Evolutionary conservation across 1,139 yeast genomes (phyloP), one percentile per base, ranked within the genome.

Genomic region (Scheffersomyces illinoinensis): DNA sequence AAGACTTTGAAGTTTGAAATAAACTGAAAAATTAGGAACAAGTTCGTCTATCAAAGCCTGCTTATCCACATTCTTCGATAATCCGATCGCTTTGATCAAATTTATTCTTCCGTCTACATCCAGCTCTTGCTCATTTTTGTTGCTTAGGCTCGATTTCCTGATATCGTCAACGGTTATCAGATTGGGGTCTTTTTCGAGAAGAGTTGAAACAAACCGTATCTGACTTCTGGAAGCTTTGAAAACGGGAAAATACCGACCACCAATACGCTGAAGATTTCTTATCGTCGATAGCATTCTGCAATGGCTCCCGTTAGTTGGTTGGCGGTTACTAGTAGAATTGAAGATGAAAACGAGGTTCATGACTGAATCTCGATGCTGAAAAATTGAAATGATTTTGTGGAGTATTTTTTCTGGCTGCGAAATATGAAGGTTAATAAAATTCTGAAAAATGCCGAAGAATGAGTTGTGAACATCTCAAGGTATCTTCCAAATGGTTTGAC

Each of bases 11-110:
- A 72, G 60, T 26, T 72, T 64, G 63, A 71, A 74, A 63, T 75
- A 79, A 17, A 74, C 57, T 8, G 82, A 75, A 58, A 77, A 79
- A 62, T 71, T 71, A 14, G 76, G 77, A 20, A 65, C 61, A 53
- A 72, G 56, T 33, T 65, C 66, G 33, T 66, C 61, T 20, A 64
- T 49, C 8, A 66, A 26, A 7, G 49, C 57, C 21, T 54, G 54
- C 52, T 65, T 66, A 3, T 58, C 54, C 19, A 21, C 59, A 55
- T 60, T 63, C 20, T 53, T 39, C 10, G 63, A 62, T 0, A 20
- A n/a, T 39, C 57, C 53, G 46, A 65, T 59, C 18, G 59, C 56
- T n/a, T 59, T 54, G 50, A 64, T 60, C 52, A 66, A 61, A 12
- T 55, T 52, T 8, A 62, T 20, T 49, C 61, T 58, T 17, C 46